Conservation (phyloP, 2,329 filamentous ascomycete species). For the Trichoderma brevicompactum region DNA sequence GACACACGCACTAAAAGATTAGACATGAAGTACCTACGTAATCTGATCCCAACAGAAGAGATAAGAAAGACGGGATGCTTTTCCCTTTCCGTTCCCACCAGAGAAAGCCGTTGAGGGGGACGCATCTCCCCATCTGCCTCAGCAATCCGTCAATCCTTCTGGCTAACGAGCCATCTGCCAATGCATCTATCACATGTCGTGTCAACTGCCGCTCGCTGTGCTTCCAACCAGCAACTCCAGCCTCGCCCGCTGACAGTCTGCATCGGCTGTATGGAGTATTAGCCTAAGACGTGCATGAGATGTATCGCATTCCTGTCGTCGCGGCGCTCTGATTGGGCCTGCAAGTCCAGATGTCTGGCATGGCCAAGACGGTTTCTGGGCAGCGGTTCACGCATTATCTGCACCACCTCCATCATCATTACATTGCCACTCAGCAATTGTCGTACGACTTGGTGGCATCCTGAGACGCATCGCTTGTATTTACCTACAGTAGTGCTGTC, state of each 20-base stretch:
- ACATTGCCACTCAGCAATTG: constrained; percentile 19
- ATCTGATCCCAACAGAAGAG: too few species aligned
- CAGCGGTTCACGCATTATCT: too few species aligned
- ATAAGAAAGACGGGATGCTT: too few species aligned
- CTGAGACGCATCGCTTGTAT: neutral
- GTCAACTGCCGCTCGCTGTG: too few species aligned
- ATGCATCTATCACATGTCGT: too few species aligned
- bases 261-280: neutral
- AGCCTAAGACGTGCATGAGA: constrained; percentile 5
- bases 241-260: neutral
- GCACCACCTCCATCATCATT: constrained; percentile 1
- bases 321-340: neutral
- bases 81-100: too few species aligned
- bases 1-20: neutral
- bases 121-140: too few species aligned
- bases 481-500: neutral
- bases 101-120: too few species aligned
- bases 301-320: constrained; percentile 13
- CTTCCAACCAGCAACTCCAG: neutral
- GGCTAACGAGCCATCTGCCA: too few species aligned
- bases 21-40: neutral
- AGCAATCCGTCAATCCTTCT: too few species aligned
- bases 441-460: neutral
- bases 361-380: neutral
- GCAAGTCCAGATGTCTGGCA: neutral